phyloP scores from a whole-genome alignment of 495 filamentous ascomycete genomes.

The Penicillium ochrochloron region DNA sequence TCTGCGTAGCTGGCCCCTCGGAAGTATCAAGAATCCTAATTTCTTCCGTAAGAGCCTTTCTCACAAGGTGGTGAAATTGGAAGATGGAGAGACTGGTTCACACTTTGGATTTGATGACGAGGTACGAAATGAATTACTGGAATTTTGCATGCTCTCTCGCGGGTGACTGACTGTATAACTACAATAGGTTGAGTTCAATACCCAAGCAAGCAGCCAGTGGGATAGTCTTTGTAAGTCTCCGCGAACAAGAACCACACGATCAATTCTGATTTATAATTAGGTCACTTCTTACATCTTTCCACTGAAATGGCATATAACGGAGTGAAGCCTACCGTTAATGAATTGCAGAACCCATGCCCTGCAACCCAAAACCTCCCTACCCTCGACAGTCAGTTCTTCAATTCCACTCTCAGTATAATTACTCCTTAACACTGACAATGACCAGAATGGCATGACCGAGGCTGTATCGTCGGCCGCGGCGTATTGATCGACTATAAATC shows the following conservation, averaged over 20 bases:
- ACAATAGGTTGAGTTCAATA: conserved; percentile 53
- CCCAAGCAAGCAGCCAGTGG: conserved; percentile 34
- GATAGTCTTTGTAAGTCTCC: conserved; percentile 41
- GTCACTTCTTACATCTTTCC: conserved; percentile 46
- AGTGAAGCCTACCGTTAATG: conserved; percentile 19
- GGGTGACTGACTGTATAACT: not conserved
- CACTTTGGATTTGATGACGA: conserved; percentile 49
- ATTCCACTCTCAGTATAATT: not conserved
- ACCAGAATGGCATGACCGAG: conserved; percentile 41
- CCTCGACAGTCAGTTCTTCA: conserved; percentile 33
- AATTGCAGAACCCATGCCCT: conserved; percentile 12
- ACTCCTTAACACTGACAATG: conserved; percentile 9
- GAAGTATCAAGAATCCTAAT: conserved; percentile 46
- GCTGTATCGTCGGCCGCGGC: conserved; percentile 51
- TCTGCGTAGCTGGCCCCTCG: not conserved
- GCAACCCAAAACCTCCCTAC: not conserved
- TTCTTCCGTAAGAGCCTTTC: conserved; percentile 56
- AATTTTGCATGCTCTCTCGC: not conserved
- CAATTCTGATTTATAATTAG: conserved; percentile 13
- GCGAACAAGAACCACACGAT: not conserved
- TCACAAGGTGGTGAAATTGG: conserved; percentile 55
- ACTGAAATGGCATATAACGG: conserved; percentile 61
- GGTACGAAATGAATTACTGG: conserved; percentile 14
- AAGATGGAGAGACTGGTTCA: conserved; percentile 28
- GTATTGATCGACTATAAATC: conserved; percentile 51